These are phyloP conservation scores for Closterium sp. DNA, from an alignment of 139 green algal genomes.

Conservation along the genomic window DNA sequence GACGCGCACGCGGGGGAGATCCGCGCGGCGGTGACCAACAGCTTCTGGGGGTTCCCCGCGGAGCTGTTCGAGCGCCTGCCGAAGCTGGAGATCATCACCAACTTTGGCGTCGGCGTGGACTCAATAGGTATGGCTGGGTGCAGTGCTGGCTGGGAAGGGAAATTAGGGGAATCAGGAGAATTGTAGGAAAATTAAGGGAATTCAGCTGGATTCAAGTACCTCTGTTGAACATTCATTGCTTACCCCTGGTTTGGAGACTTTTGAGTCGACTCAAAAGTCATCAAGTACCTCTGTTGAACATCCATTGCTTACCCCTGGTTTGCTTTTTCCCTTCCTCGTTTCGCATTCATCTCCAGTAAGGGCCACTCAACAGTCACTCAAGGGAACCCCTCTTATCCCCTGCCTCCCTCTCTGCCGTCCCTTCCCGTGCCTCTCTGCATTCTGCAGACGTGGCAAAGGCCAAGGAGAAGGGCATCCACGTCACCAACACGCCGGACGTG, in stretches of 20 bases:
- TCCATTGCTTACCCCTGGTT: too few species aligned
- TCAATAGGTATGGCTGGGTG: constrained; percentile 16
- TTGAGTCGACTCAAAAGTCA: too few species aligned
- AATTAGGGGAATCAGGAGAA: neutral
- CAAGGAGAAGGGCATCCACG: constrained; percentile 14
- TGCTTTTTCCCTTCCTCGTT: neutral
- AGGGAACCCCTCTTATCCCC: too few species aligned
- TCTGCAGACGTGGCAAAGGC: constrained; percentile 28
- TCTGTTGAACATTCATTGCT: too few species aligned
- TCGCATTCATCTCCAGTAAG: neutral
- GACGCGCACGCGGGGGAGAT: neutral
- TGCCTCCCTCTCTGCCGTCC: neutral
- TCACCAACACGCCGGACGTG: constrained; percentile 48
- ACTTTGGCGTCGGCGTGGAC: constrained; percentile 37
- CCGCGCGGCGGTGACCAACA: constrained; percentile 21
- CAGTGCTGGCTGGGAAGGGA: too few species aligned
- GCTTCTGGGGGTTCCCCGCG: constrained; percentile 26
- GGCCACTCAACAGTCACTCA: neutral
- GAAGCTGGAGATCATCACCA: constrained; percentile 29
- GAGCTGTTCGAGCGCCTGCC: constrained; percentile 16
- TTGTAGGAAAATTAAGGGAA: neutral
- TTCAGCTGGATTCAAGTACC: too few species aligned
- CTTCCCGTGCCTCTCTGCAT: neutral
- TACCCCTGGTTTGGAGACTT: too few species aligned
- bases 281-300: too few species aligned